Conservation (phyloP, 2,329 filamentous ascomycete species). For the Pseudocercospora fuligena region DNA sequence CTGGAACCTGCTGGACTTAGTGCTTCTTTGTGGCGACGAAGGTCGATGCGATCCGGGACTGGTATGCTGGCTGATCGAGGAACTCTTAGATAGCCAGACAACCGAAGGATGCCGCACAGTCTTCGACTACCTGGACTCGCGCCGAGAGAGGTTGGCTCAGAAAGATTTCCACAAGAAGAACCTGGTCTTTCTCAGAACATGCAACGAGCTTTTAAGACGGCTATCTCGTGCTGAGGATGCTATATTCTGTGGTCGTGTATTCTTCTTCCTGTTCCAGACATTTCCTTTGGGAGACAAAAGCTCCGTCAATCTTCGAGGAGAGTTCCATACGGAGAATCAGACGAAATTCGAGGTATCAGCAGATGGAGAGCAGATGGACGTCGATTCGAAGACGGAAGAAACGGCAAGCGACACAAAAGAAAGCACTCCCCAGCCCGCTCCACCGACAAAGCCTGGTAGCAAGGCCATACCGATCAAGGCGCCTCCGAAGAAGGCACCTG, state of each 20-base stretch:
- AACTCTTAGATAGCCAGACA: constrained; percentile 93
- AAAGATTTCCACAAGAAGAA: constrained; percentile 81
- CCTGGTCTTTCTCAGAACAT: constrained; percentile 86
- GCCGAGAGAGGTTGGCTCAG: constrained; percentile 84
- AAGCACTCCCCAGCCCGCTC: constrained; percentile 31
- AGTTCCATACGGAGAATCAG: constrained; percentile 94
- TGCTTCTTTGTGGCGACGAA: constrained; percentile 77
- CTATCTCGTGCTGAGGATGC: constrained; percentile 96
- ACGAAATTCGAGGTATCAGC: constrained; percentile 73
- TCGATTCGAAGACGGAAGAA: constrained; percentile 54
- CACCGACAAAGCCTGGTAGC: constrained; percentile 31
- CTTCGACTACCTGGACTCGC: constrained; percentile 93
- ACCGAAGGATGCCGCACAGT: constrained; percentile 88
- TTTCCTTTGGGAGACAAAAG: constrained; percentile 96
- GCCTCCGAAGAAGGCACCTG: constrained; percentile 34
- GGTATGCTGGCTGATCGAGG: constrained; percentile 89
- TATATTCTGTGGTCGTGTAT: constrained; percentile 94
- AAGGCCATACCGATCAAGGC: constrained; percentile 34
- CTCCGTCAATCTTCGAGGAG: constrained; percentile 92
- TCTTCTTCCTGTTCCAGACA: constrained; percentile 98
- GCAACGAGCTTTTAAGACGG: constrained; percentile 91
- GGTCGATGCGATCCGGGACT: constrained; percentile 74
- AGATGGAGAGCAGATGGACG: constrained; percentile 63
- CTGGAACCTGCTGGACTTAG: constrained; percentile 92
- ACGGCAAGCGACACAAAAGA: constrained; percentile 24